Base-by-base conservation (phyloP, 306 rosid genomes). In the Medicago ruthenica region DNA sequence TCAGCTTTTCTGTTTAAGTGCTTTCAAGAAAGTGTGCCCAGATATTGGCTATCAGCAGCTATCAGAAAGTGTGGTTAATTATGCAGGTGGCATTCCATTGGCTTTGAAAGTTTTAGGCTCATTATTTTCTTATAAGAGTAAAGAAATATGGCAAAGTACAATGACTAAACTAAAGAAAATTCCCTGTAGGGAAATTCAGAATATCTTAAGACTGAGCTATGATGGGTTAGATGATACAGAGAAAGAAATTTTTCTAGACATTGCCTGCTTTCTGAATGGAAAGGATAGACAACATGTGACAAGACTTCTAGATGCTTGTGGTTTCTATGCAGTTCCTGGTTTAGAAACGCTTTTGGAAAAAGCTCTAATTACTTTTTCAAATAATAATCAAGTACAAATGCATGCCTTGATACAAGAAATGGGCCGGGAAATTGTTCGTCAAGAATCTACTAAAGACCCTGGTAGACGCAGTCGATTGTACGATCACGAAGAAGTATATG, bases 401-500 rank as follows among this genome's bases (percentile, higher is more conserved):
- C 85, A 80, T 27, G 84, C 72, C 13, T 8, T 76, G 54, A 13
- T 82, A 8, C 84, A 85, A n/a, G 27, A 62, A n/a, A 60, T 76
- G 77, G 88, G 80, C 12, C 8, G 9, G 10, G 22, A 47, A 27
- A 34, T 81, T 14, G 66, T 80, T 47, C 66, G 34, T 2, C 17
- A 67, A 74, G 76, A 74, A 67, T 80, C 72, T 7, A 27, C 34
- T 27, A 27, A 27, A 27, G 34, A 27, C 34, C 34, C 34, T 27
- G 34, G 34, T 27, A 27, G 34, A 27, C 34, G 34, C 34, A 27
- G 34, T 27, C 34, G 34, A 27, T 27, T 27, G 34, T 27, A 27
- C 4, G 34, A 27, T 27, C 34, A 27, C 4, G 34, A 27, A 27
- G 34, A 27, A 27, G 34, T 27, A 27, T 27, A 27, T 4, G 34